These are phyloP conservation scores for Nigrospora oryzae DNA, from an alignment of 2,329 filamentous ascomycete genomes.

Conservation along the genomic window DNA sequence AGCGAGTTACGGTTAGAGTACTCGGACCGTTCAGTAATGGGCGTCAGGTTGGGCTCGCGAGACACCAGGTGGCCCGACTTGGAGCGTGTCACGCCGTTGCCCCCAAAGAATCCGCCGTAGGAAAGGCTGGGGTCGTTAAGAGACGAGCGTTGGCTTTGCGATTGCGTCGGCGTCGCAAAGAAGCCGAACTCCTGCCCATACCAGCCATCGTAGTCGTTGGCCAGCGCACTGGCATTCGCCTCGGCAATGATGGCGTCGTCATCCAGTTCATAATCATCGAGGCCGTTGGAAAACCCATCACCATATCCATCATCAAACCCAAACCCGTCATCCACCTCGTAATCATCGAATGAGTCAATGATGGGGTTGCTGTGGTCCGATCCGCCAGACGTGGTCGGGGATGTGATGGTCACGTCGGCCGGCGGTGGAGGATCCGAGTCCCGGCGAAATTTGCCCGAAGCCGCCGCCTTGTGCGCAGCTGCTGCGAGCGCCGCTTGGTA, in stretches of 20 bases:
- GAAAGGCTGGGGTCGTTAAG: conserved; percentile 34
- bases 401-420: conserved; percentile 24
- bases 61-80: conserved; percentile 67
- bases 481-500: conserved; percentile 82
- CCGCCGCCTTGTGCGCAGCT: conserved; percentile 68
- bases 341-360: conserved; percentile 15
- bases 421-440: conserved; percentile 35
- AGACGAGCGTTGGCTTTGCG: conserved; percentile 13
- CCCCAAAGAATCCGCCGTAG: conserved; percentile 85
- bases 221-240: conserved; percentile 87
- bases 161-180: conserved; percentile 56
- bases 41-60: conserved; percentile 85
- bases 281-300: conserved; percentile 13
- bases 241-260: conserved; percentile 91
- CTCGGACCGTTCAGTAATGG: conserved; percentile 92
- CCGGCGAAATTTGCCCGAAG: conserved; percentile 66
- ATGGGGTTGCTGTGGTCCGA: conserved; percentile 13
- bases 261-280: conserved; percentile 53
- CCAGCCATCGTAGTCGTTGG: conserved; percentile 86
- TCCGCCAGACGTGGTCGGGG: conserved; percentile 21
- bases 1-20: conserved; percentile 93
- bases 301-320: conserved; percentile 5
- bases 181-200: conserved; percentile 97
- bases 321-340: conserved; percentile 3
- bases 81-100: conserved; percentile 57